Conservation (phyloP, 2,329 filamentous ascomycete species). For the Alternaria arborescens region DNA sequence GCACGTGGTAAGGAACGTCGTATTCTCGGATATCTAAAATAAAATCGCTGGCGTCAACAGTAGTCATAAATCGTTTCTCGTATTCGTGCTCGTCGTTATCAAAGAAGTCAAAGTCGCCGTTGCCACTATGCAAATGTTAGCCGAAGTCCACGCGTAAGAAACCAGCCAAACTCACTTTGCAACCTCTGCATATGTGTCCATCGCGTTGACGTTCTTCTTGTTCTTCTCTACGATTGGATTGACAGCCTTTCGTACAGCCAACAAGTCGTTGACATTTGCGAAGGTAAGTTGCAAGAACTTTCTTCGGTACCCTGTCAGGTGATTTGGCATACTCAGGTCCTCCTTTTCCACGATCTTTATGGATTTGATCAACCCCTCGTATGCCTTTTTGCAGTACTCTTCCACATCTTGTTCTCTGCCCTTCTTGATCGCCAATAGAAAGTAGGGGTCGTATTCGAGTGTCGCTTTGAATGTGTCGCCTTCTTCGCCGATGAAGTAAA, state of each 20-base stretch:
- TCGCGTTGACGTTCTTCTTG: conserved; percentile 92
- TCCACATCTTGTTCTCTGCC: conserved; percentile 92
- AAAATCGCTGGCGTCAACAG: conserved; percentile 92
- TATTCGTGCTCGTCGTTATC: conserved; percentile 82
- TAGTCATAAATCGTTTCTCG: conserved; percentile 79
- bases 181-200: conserved; percentile 98
- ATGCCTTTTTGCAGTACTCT: conserved; percentile 86
- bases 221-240: conserved; percentile 95
- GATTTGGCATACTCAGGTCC: conserved; percentile 93
- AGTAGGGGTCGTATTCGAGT: conserved; percentile 95
- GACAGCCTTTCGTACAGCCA: conserved; percentile 84
- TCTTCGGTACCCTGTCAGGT: conserved; percentile 87
- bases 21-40: conserved; percentile 99
- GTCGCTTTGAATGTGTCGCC: conserved; percentile 94
- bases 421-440: conserved; percentile 87
- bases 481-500: conserved; percentile 84
- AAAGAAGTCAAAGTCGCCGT: conserved; percentile 91
- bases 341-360: conserved; percentile 86
- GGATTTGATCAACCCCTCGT: conserved; percentile 81
- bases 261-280: conserved; percentile 83
- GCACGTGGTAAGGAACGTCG: conserved; percentile 98
- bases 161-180: conserved; percentile 69
- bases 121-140: conserved; percentile 63
- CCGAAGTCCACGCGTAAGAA: not conserved
- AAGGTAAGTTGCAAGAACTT: conserved; percentile 90